Base-by-base conservation (phyloP, 139 green algal species). In the Marvania coccoides region DNA sequence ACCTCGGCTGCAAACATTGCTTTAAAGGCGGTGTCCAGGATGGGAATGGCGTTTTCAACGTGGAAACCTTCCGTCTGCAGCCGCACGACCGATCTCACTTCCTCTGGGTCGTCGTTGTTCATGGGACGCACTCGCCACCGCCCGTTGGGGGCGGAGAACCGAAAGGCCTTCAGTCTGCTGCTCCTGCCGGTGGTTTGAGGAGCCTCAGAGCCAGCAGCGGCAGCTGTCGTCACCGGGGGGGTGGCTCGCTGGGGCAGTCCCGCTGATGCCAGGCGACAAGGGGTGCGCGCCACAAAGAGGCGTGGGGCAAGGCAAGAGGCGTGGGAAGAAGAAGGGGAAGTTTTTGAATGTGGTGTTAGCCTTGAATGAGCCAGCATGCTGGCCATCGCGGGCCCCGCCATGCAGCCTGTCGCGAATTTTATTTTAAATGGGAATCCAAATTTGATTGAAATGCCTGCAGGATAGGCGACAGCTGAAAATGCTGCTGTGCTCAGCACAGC, bases 1-100 rank as follows among this genome's bases (percentile, higher is more conserved):
- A n/a, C n/a, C 36, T 78, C 71, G 23, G 71, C 71, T 38, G 45
- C 30, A 9, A 78, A 78, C 6, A 67, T 65, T 8, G 14, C 29
- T n/a, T 60, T 46, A 19, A 67, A 24, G 23, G 69, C 34, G 42
- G 28, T 35, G 34, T 74, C 71, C 46, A 78, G 12, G 0, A 63
- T 23, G 2, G 47, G 26, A 28, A 78, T 19, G 5, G 46, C 23
- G 26, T 66, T 15, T 14, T 4, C 14, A 23, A 36, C 33, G 35
- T 63, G 47, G 46, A 63, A 47, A 37, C 63, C 46, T 15, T 63
- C 46, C 24, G 63, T 30, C 35, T 70, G 63, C 1, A 70, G 12
- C 30, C 24, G 30, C 8, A 62, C 46, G 4, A 70, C 47, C 7
- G 38, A 24, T 47, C 13, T 28, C 45, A 75, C 47, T 45, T 78